phyloP scores from a whole-genome alignment of 352 stramenopile genomes.

The Phytophthora constricta region DNA sequence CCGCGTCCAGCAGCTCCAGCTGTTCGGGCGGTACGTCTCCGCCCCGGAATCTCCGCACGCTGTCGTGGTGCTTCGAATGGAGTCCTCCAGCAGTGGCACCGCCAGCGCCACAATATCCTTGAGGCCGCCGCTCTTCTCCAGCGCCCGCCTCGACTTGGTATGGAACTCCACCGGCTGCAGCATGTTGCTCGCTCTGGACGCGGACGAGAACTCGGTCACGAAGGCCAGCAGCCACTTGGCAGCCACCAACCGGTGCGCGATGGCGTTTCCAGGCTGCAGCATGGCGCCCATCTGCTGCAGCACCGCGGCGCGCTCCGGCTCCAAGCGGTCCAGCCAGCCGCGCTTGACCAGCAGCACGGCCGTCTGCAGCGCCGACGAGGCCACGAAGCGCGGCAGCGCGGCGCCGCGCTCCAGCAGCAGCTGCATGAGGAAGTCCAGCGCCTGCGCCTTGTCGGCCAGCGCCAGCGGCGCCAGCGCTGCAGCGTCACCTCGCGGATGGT shows the following conservation, averaged over 20 bases:
- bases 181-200: slow-evolving; percentile 82
- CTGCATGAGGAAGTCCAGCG: slow-evolving; percentile 81
- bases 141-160: slow-evolving; percentile 65
- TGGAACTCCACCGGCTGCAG: slow-evolving; percentile 85
- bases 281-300: slow-evolving; percentile 80
- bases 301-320: slow-evolving; percentile 57
- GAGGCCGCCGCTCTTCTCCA: slow-evolving; percentile 65
- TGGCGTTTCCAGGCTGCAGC: slow-evolving; percentile 40
- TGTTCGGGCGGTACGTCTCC: slow-evolving; percentile 61
- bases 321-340: slow-evolving; percentile 75
- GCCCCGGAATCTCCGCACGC: slow-evolving; percentile 37
- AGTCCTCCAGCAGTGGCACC: slow-evolving; percentile 72
- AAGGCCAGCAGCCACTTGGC: slow-evolving; percentile 87
- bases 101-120: slow-evolving; percentile 69
- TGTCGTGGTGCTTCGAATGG: slow-evolving; percentile 70
- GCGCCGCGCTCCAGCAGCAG: slow-evolving; percentile 71
- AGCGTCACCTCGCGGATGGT: slow-evolving; percentile 81
- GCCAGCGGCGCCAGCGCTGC: slow-evolving; percentile 65
- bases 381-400: slow-evolving; percentile 63
- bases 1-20: slow-evolving; percentile 75
- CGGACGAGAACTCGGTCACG: slow-evolving; percentile 85
- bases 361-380: slow-evolving; percentile 66
- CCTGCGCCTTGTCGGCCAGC: slow-evolving; percentile 54
- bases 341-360: slow-evolving; percentile 83
- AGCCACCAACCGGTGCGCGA: slow-evolving; percentile 63